Evolutionary conservation across 805 yeast genomes (phyloP).

Genomic region (Saccharomycopsis babjevae): DNA sequence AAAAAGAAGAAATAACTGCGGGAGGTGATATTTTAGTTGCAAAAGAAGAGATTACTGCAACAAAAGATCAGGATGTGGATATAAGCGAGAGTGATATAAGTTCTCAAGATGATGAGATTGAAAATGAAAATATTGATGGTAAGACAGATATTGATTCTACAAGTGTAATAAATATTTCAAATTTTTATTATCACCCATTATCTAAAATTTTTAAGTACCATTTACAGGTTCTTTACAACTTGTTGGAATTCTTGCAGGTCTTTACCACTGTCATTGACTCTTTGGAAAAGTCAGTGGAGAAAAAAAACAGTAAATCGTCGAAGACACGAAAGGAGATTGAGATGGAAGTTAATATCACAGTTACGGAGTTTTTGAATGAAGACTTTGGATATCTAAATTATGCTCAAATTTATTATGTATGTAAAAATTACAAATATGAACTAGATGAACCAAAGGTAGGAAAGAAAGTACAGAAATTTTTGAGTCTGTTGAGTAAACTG

Average conservation of each 20-base stretch:
- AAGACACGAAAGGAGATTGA: conserved; percentile 2
- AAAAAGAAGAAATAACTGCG: not conserved
- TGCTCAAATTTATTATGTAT: conserved; percentile 56
- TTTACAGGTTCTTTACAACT: conserved; percentile 12
- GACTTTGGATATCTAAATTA: conserved; percentile 53
- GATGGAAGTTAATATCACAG: conserved; percentile 20
- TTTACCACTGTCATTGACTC: conserved; percentile 9
- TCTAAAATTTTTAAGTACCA: conserved; percentile 10
- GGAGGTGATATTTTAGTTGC: not conserved
- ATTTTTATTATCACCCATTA: conserved; percentile 14
- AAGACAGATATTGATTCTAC: conserved; percentile 1
- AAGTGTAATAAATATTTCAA: conserved; percentile 2
- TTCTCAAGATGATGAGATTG: not conserved
- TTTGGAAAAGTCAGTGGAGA: not conserved
- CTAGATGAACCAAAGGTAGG: conserved; percentile 65
- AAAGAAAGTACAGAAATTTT: conserved; percentile 34
- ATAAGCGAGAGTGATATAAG: not conserved
- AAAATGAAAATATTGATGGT: not conserved
- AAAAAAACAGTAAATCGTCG: not conserved
- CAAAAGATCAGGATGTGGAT: not conserved
- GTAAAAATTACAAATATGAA: conserved; percentile 76
- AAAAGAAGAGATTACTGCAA: not conserved
- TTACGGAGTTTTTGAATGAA: conserved; percentile 30
- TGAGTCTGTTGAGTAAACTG: conserved; percentile 2
- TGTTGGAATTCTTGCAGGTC: conserved; percentile 18